phyloP scores from a whole-genome alignment of 1,284 basidiomycete species.

The Puccinia horiana region DNA sequence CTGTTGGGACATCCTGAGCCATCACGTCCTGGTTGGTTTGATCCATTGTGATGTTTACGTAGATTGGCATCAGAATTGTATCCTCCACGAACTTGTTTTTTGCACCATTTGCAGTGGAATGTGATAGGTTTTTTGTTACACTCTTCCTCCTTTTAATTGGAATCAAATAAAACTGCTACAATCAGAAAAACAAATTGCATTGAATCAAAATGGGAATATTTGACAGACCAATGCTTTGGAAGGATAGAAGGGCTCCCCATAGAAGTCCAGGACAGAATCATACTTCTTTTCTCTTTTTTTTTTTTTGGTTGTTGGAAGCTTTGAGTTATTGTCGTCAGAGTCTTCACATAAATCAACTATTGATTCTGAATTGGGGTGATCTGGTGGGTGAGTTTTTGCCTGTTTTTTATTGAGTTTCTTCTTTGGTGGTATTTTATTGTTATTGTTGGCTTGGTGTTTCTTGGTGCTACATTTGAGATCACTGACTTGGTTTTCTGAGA shows the following conservation, averaged over 20 bases:
- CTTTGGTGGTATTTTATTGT: not conserved
- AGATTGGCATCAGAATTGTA: conserved; percentile 14
- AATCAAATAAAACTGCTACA: not conserved
- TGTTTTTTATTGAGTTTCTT: conserved; percentile 14
- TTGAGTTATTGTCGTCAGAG: not conserved
- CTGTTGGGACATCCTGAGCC: conserved; percentile 24
- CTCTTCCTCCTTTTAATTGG: conserved; percentile 5
- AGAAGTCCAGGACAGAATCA: conserved; percentile 14
- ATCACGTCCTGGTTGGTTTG: conserved; percentile 17
- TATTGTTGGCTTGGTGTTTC: not conserved
- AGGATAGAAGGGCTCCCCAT: conserved; percentile 11
- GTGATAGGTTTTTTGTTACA: conserved; percentile 9
- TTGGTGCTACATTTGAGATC: not conserved
- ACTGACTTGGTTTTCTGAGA: not conserved
- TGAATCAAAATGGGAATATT: not conserved
- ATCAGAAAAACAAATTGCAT: not conserved
- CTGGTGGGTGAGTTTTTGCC: not conserved
- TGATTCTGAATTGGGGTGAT: conserved; percentile 5
- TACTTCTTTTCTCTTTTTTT: not conserved
- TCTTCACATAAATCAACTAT: conserved; percentile 8
- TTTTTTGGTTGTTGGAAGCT: not conserved
- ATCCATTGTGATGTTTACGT: conserved; percentile 14
- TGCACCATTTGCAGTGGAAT: conserved; percentile 25
- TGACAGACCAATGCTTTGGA: not conserved
- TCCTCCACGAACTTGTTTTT: conserved; percentile 22